These are phyloP conservation scores for Colletotrichum sp. DNA, from an alignment of 2,329 filamentous ascomycete genomes.

Conservation along the genomic window DNA sequence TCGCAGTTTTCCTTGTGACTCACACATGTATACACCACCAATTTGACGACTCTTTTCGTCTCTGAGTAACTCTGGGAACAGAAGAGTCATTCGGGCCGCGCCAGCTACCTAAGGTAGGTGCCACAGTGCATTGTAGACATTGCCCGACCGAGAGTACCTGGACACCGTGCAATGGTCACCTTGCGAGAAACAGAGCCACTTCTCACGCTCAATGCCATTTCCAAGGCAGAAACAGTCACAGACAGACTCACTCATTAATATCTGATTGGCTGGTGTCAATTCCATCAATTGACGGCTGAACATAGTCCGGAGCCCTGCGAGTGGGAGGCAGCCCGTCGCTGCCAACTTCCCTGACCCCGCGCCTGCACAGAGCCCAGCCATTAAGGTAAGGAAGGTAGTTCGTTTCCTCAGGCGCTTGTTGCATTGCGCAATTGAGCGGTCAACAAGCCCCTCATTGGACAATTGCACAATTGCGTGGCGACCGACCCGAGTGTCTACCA, in stretches of 20 bases:
- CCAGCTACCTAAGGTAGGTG: not conserved
- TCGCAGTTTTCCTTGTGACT: not conserved
- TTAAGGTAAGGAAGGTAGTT: too few species aligned
- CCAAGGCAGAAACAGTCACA: not conserved
- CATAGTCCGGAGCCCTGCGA: not conserved
- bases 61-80: not conserved
- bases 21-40: not conserved
- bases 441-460: constrained; percentile 7
- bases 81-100: not conserved
- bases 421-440: constrained; percentile 2
- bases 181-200: not conserved
- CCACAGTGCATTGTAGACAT: not conserved
- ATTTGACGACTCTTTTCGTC: not conserved
- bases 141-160: not conserved
- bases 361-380: not conserved
- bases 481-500: not conserved
- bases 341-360: not conserved
- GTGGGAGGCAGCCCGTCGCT: not conserved
- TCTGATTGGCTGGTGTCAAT: not conserved
- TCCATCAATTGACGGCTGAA: not conserved
- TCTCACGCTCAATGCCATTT: not conserved
- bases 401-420: not conserved
- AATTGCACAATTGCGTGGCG: not conserved
- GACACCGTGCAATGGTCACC: not conserved
- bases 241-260: not conserved